Percentiles rank a stretch among this genome's conserved stretches.
Evolutionary conservation across 345 rosid genomes (phyloP).

Genomic region (Boechera divaricarpa): DNA sequence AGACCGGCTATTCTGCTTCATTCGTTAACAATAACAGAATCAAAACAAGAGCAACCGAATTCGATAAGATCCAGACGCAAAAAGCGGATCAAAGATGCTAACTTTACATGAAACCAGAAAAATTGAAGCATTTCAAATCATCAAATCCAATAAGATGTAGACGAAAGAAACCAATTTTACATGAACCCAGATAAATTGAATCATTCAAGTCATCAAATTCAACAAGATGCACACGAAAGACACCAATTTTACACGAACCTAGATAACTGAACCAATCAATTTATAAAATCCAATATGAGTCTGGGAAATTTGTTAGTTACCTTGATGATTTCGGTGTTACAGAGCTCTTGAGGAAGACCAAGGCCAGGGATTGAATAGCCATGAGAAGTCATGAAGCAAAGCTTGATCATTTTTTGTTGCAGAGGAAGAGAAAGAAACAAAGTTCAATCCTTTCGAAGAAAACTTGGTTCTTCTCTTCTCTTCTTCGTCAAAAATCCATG

Average conservation of each 20-base stretch:
- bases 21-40: constrained; percentile 12
- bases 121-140: not conserved
- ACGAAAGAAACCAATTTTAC: constrained; percentile 8
- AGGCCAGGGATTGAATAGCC: constrained; percentile 55
- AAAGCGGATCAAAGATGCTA: not conserved
- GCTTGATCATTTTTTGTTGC: constrained; percentile 56
- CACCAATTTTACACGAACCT: constrained; percentile 18
- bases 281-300: not conserved
- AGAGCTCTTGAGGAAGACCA: constrained; percentile 47
- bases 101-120: constrained; percentile 26
- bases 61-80: not conserved
- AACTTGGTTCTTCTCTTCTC: constrained; percentile 26
- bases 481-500: constrained; percentile 34
- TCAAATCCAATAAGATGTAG: constrained; percentile 1
- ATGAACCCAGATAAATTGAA: constrained; percentile 19
- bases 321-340: constrained; percentile 56
- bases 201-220: not conserved
- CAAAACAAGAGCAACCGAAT: constrained; percentile 1
- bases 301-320: constrained; percentile 37
- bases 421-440: constrained; percentile 46
- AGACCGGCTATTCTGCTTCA: constrained; percentile 58
- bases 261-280: constrained; percentile 7
- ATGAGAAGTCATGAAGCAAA: constrained; percentile 72
- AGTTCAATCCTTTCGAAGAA: constrained; percentile 31
- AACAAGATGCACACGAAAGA: constrained; percentile 12